A percentile compares a stretch with the other conserved stretches of the same genome.
Evolutionary conservation across 306 rosid species (phyloP).

Genomic region (Medicago arabica): DNA sequence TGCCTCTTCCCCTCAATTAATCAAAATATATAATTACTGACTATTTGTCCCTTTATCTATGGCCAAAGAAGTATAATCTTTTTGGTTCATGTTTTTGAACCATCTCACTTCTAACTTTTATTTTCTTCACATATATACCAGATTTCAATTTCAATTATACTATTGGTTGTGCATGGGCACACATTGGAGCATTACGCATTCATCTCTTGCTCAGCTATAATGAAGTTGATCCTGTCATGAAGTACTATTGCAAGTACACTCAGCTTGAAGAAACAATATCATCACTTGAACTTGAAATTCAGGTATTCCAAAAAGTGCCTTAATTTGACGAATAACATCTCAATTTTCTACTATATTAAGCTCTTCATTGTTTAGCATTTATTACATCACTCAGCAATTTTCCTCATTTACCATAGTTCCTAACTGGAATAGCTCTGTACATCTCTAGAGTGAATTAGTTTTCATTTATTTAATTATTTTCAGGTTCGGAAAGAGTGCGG

Average conservation of each 20-base stretch:
- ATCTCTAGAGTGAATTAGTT: neutral
- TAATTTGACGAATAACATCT: neutral
- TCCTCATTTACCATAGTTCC: constrained; percentile 3
- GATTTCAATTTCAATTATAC: constrained; percentile 53
- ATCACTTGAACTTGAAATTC: constrained; percentile 73
- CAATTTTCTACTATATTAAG: neutral
- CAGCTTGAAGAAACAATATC: constrained; percentile 68
- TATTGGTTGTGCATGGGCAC: constrained; percentile 78
- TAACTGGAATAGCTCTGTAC: neutral
- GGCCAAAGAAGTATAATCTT: neutral
- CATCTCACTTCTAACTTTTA: neutral
- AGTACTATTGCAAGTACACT: constrained; percentile 68
- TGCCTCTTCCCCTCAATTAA: neutral
- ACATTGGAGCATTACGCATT: constrained; percentile 74
- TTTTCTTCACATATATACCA: constrained; percentile 23
- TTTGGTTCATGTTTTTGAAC: constrained; percentile 1
- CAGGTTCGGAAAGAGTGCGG: constrained; percentile 86
- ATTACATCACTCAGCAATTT: neutral
- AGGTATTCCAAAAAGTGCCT: constrained; percentile 56
- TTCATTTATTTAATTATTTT: constrained; percentile 21
- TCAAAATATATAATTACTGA: constrained; percentile 6
- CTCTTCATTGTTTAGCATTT: constrained; percentile 12
- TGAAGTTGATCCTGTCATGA: constrained; percentile 85
- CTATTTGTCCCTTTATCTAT: neutral
- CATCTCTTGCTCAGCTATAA: constrained; percentile 73